A percentile compares a stretch with the other conserved stretches of the same genome.
Evolutionary conservation across 2,329 filamentous ascomycete species (phyloP).

Genomic region (Ramularia endophylla): DNA sequence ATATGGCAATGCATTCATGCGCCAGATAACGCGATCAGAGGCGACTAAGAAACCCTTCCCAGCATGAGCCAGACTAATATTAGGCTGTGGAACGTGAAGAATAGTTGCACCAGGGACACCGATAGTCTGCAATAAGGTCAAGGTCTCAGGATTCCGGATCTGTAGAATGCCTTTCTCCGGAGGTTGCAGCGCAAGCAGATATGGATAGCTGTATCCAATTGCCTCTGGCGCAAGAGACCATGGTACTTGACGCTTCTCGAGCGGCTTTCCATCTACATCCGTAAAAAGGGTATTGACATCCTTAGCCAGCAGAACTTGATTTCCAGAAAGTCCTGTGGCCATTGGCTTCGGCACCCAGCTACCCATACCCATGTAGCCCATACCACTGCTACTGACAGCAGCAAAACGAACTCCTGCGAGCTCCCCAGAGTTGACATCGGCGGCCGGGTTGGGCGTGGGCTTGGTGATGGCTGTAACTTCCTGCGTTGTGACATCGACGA

Average conservation of each 20-base stretch:
- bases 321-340: constrained; percentile 72
- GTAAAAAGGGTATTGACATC: constrained; percentile 95
- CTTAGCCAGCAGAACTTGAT: constrained; percentile 88
- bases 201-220: constrained; percentile 95
- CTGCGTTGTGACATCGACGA: constrained; percentile 75
- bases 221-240: constrained; percentile 85
- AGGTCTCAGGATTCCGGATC: constrained; percentile 84
- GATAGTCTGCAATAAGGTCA: constrained; percentile 84
- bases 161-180: constrained; percentile 80
- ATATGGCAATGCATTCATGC: constrained; percentile 90
- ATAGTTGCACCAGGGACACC: constrained; percentile 73
- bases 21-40: constrained; percentile 88
- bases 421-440: constrained; percentile 50
- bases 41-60: constrained; percentile 93
- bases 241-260: constrained; percentile 83
- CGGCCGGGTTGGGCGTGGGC: constrained; percentile 19
- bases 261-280: constrained; percentile 70
- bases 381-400: constrained; percentile 74
- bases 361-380: constrained; percentile 95
- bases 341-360: constrained; percentile 88
- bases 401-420: constrained; percentile 64
- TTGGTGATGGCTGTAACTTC: constrained; percentile 67
- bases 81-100: constrained; percentile 87
- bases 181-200: constrained; percentile 79
- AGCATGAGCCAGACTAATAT: constrained; percentile 88